Base-by-base conservation (phyloP, 2,329 filamentous ascomycete species). In the Ustulina deusta region DNA sequence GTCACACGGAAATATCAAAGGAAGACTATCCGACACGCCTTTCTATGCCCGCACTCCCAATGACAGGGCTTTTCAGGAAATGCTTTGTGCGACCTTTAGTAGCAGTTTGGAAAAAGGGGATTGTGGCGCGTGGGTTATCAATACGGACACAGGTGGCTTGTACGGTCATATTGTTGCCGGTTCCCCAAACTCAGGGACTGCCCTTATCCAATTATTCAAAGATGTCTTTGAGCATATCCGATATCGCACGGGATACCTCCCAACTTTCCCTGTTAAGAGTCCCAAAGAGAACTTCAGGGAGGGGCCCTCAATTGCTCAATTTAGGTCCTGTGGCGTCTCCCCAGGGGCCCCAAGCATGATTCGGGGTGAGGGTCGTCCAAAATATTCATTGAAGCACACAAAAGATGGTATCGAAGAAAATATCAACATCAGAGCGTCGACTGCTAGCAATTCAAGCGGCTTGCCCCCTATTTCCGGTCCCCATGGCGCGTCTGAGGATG, bases 161-260 rank as follows among this genome's bases (percentile, higher is more conserved):
- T 57, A 57, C 20, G 54, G 54, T 11, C 54, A 57, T 32, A 42
- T 57, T 44, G 38, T 57, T 32, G 54, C 54, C 20, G 54, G 54
- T 2, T 57, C 54, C 6, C 54, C 36, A 11, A 36, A 27, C n/a
- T 58, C 40, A 13, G 55, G 55, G 25, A 34, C 55, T 32, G 55
- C 55, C 10, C 40, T 58, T 13, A 58, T 58, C 11, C 34, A 58
- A 34, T 27, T 27, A 32, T 58, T 58, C 25, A 6, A 34, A 17
- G 55, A 58, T 22, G 27, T 58, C 22, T 58, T 58, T 10, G 40
- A 46, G 27, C 40, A 58, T 58, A 58, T 58, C 36, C 40, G 17
- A 46, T 58, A 58, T 46, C 55, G 55, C 11, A 58, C 55, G 1
- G 55, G 55, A 6, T 32, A 32, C 17, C 38, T 58, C 13, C 55